These are phyloP conservation scores for Neopestalotiopsis clavispora DNA, from an alignment of 2,329 filamentous ascomycete species.

Conservation along the genomic window DNA sequence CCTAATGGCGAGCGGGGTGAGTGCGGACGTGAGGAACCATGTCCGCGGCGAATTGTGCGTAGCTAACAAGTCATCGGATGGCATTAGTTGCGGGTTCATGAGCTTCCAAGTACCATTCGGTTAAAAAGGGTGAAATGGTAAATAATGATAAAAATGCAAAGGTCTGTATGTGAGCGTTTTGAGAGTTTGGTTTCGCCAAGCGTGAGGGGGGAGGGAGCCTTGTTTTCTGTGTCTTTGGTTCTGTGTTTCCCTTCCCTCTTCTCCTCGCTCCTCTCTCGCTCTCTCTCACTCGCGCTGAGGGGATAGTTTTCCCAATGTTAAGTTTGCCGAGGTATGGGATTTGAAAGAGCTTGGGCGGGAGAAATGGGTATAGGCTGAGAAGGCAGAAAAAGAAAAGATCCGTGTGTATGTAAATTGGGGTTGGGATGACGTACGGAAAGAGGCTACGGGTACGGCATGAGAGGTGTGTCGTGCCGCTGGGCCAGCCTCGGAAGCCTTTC, in stretches of 20 bases:
- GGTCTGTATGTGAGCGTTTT: neutral
- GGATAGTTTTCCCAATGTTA: neutral
- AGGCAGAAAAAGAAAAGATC: neutral
- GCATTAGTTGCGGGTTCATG: conserved; percentile 36
- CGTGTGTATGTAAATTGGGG: neutral
- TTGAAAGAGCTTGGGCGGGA: neutral
- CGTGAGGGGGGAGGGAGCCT: neutral
- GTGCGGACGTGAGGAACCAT: conserved; percentile 89
- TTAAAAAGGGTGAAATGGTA: conserved; percentile 20
- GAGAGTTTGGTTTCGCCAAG: neutral
- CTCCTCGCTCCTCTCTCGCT: neutral
- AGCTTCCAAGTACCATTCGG: conserved; percentile 21
- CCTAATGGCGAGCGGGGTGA: conserved; percentile 83
- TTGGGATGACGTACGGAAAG: conserved; percentile 52
- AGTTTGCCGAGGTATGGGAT: neutral
- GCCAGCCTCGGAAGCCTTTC: conserved; percentile 47
- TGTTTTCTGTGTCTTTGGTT: too few relatives aligned
- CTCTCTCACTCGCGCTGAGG: neutral
- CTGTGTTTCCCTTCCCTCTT: too few relatives aligned
- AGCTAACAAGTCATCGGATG: conserved; percentile 43
- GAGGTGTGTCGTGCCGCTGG: conserved; percentile 45
- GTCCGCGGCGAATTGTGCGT: conserved; percentile 79
- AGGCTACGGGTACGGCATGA: conserved; percentile 51
- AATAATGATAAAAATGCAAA: neutral
- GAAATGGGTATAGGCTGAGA: neutral